Percentiles rank a stretch among this genome's conserved stretches.
Conservation (phyloP, 2,329 filamentous ascomycete genomes). For the Mollisiaceae sp. region DNA sequence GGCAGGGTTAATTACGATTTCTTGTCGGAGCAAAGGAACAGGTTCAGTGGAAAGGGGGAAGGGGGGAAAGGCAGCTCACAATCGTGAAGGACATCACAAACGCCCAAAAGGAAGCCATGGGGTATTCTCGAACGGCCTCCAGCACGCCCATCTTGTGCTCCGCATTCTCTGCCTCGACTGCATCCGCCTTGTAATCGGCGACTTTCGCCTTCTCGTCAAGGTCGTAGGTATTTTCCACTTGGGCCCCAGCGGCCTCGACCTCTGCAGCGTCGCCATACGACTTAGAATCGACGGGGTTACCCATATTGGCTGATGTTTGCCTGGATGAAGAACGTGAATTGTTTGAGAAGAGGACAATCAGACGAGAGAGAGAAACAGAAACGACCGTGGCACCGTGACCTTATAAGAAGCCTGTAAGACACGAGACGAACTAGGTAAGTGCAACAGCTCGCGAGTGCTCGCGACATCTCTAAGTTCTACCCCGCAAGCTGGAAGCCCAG, state of each 20-base stretch:
- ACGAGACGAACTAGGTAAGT: too few relatives aligned
- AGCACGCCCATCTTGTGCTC: constrained; percentile 57
- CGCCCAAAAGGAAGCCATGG: constrained; percentile 59
- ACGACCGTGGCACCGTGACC: too few relatives aligned
- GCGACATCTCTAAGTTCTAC: neutral
- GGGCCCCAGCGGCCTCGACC: constrained; percentile 30
- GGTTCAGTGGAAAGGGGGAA: constrained; percentile 5
- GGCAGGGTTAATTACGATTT: constrained; percentile 13
- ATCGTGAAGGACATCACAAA: constrained; percentile 54
- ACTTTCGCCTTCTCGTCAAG: constrained; percentile 36
- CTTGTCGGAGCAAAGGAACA: constrained; percentile 3
- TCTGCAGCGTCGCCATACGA: constrained; percentile 16
- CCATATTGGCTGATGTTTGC: neutral
- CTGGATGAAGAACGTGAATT: neutral
- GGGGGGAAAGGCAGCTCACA: constrained; percentile 24
- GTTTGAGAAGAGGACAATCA: too few relatives aligned
- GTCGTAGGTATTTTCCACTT: constrained; percentile 42
- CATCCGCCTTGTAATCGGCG: constrained; percentile 38
- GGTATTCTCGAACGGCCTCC: constrained; percentile 56
- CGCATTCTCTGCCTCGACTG: constrained; percentile 56
- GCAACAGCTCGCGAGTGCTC: too few relatives aligned
- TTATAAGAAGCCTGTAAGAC: too few relatives aligned
- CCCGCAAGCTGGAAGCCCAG: constrained; percentile 4
- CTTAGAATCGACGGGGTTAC: constrained; percentile 25
- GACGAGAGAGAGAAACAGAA: too few relatives aligned